phyloP scores from a whole-genome alignment of 139 green algal genomes.

The Micromonas commoda region DNA sequence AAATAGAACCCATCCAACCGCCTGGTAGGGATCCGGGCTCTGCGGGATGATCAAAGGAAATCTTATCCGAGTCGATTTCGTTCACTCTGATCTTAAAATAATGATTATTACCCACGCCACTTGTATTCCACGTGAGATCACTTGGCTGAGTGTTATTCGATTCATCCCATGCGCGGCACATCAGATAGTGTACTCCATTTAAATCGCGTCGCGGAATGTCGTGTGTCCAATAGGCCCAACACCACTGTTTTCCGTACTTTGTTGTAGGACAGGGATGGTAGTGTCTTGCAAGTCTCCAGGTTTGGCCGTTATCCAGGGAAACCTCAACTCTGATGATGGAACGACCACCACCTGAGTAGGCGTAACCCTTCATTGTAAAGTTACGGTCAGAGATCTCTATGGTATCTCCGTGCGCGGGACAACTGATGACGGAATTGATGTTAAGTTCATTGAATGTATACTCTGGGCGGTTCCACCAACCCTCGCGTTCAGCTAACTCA shows the following conservation, averaged over 20 bases:
- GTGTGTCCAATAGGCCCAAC: conserved; percentile 70
- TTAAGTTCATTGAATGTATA: conserved; percentile 99
- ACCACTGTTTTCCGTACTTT: conserved; percentile 41
- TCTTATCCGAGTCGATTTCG: conserved; percentile 21
- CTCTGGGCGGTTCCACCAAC: conserved; percentile 96
- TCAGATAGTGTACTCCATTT: conserved; percentile 6
- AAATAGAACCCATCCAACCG: no score
- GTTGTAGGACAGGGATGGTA: not conserved
- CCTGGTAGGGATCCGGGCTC: no score
- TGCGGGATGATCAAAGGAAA: no score
- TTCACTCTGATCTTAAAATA: conserved; percentile 50
- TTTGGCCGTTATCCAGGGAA: conserved; percentile 74
- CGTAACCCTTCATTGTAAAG: conserved; percentile 42
- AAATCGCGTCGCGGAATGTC: conserved; percentile 59
- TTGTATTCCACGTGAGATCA: conserved; percentile 86
- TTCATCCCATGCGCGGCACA: conserved; percentile 53
- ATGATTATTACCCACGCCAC: conserved; percentile 99
- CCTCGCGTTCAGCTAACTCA: conserved; percentile 63
- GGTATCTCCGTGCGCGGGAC: conserved; percentile 81
- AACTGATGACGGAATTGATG: conserved; percentile 83
- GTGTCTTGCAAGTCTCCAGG: conserved; percentile 27
- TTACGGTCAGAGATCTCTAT: conserved; percentile 32
- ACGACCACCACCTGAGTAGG: conserved; percentile 60
- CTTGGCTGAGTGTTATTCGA: conserved; percentile 49
- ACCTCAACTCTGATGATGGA: conserved; percentile 91